A percentile compares a stretch with the other conserved stretches of the same genome.
Evolutionary conservation across 2,329 filamentous ascomycete species (phyloP).

Genomic region (Ophiognomonia clavigignenti-juglandacearum): DNA sequence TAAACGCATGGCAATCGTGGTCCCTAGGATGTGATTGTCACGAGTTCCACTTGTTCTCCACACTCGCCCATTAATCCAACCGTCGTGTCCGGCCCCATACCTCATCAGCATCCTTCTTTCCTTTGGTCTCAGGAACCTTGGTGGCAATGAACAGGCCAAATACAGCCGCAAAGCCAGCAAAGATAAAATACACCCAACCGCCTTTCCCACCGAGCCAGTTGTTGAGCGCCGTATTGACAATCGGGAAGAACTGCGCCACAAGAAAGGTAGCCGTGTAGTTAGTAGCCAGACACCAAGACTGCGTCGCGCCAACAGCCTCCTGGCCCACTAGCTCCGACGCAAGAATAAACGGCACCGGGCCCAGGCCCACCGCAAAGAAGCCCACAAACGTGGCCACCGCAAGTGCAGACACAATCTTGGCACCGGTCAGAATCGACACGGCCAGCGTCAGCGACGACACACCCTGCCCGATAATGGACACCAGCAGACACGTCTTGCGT

Average conservation of each 20-base stretch:
- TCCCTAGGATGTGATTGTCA: neutral
- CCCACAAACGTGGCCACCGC: constrained; percentile 82
- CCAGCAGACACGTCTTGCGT: constrained; percentile 77
- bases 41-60: neutral
- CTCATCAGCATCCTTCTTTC: constrained; percentile 77
- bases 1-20: too few species aligned
- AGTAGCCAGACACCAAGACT: constrained; percentile 79
- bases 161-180: constrained; percentile 66
- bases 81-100: constrained; percentile 74
- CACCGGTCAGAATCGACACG: constrained; percentile 68
- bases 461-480: constrained; percentile 83
- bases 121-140: constrained; percentile 82
- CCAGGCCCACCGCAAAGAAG: constrained; percentile 85
- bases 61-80: constrained; percentile 35
- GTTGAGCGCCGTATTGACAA: constrained; percentile 72
- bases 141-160: constrained; percentile 68
- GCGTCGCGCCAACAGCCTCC: constrained; percentile 85
- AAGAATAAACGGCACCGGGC: constrained; percentile 91
- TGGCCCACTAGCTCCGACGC: constrained; percentile 85
- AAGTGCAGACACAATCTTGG: constrained; percentile 73
- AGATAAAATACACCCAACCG: constrained; percentile 81
- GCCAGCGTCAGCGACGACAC: constrained; percentile 71
- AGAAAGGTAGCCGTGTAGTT: constrained; percentile 91
- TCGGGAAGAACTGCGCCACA: constrained; percentile 91
- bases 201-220: constrained; percentile 61